These are phyloP conservation scores for Nicotiana paniculata DNA, from an alignment of 257 asterid genomes.

Conservation along the genomic window DNA sequence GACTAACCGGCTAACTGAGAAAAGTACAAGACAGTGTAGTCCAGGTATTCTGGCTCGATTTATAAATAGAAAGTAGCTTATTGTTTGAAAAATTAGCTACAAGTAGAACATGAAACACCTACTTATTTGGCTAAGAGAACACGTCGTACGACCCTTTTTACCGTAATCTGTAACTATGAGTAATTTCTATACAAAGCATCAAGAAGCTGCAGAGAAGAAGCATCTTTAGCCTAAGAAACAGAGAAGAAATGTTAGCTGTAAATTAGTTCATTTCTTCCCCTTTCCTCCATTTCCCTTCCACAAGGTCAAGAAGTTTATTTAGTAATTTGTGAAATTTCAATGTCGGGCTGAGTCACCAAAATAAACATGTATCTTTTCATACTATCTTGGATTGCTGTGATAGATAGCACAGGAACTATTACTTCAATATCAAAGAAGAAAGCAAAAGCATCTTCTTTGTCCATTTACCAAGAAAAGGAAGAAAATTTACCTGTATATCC, in stretches of 20 bases:
- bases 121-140: background rate
- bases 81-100: background rate
- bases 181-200: background rate
- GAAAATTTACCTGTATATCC: slow-evolving; percentile 46
- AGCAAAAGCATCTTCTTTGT: background rate
- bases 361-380: background rate
- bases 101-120: background rate
- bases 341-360: background rate
- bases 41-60: background rate
- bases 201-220: background rate
- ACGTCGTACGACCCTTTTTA: background rate
- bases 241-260: background rate
- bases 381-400: background rate
- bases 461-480: background rate
- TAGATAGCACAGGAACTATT: background rate
- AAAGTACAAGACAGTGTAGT: background rate
- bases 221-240: background rate
- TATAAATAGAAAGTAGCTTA: background rate
- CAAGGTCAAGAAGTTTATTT: background rate
- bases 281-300: background rate
- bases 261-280: background rate
- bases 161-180: background rate
- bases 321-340: background rate
- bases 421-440: background rate
- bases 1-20: background rate